These are phyloP conservation scores for Coccomyxa subellipsoidea DNA, from an alignment of 163 green algal genomes.

Conservation along the genomic window DNA sequence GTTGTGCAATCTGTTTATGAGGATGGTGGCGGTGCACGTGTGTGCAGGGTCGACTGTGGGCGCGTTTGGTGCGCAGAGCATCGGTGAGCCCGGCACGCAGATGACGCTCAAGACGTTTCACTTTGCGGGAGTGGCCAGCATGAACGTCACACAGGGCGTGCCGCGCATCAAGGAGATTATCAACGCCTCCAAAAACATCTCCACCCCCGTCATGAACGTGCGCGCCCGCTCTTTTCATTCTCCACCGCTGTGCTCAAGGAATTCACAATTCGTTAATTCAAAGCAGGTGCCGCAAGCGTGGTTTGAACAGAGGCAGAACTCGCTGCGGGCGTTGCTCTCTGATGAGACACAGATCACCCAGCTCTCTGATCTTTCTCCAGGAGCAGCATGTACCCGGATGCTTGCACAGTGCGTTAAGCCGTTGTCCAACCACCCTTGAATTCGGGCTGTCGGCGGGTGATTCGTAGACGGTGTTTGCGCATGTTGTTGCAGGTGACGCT, in stretches of 20 bases:
- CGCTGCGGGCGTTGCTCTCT: too few relatives aligned
- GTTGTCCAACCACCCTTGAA: too few relatives aligned
- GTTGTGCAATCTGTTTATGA: not conserved
- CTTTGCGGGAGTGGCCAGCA: conserved; percentile 95
- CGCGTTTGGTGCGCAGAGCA: conserved; percentile 85
- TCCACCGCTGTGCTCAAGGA: not conserved
- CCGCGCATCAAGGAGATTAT: conserved; percentile 99
- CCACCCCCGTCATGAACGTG: conserved; percentile 93
- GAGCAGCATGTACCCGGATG: too few relatives aligned
- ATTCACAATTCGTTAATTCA: too few relatives aligned
- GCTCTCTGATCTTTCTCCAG: too few relatives aligned
- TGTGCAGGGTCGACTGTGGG: conserved; percentile 76
- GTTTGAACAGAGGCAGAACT: too few relatives aligned
- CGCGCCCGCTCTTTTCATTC: not conserved
- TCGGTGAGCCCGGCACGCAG: conserved; percentile 95
- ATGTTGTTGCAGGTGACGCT: conserved; percentile 54
- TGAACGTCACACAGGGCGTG: conserved; percentile 96
- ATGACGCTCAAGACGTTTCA: conserved; percentile 99
- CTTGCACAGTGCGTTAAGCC: too few relatives aligned
- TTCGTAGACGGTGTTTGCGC: too few relatives aligned
- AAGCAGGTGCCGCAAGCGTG: too few relatives aligned
- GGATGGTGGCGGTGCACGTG: not conserved
- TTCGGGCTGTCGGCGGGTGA: too few relatives aligned
- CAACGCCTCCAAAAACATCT: conserved; percentile 95
- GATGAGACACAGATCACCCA: too few relatives aligned